Conservation (phyloP, 805 yeast species). For the Candida jianshihensis region DNA sequence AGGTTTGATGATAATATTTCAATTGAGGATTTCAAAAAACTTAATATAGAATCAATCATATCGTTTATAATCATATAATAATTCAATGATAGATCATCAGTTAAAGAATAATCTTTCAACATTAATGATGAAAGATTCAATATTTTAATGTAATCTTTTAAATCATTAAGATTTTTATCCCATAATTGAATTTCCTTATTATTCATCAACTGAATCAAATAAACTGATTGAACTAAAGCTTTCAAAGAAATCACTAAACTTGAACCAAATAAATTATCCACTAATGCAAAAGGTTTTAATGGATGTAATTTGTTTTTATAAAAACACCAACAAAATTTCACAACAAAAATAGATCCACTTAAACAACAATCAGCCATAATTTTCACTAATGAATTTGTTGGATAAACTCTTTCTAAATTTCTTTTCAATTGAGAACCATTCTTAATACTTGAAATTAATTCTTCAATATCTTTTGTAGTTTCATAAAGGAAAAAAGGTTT, state of each 20-base stretch:
- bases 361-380: constrained; percentile 23
- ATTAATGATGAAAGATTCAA: neutral
- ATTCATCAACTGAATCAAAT: constrained; percentile 1
- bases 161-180: neutral
- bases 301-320: constrained; percentile 17
- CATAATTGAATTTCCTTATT: neutral
- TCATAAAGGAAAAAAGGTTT: constrained; percentile 30
- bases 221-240: constrained; percentile 8
- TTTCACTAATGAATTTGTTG: constrained; percentile 3
- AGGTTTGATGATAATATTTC: neutral
- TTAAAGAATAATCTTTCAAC: neutral
- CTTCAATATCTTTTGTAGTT: constrained; percentile 5
- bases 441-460: neutral
- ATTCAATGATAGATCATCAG: neutral
- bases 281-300: constrained; percentile 23
- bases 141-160: constrained; percentile 1
- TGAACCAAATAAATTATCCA: constrained; percentile 23
- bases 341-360: constrained; percentile 24
- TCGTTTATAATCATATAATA: neutral
- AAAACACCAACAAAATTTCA: constrained; percentile 18
- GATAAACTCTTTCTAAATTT: neutral
- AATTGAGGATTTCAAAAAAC: neutral
- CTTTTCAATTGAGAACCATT: neutral
- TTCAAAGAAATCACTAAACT: constrained; percentile 24
- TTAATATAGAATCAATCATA: neutral